phyloP scores from a whole-genome alignment of 148 eudicot species.

The Rhododendron williamsianum region DNA sequence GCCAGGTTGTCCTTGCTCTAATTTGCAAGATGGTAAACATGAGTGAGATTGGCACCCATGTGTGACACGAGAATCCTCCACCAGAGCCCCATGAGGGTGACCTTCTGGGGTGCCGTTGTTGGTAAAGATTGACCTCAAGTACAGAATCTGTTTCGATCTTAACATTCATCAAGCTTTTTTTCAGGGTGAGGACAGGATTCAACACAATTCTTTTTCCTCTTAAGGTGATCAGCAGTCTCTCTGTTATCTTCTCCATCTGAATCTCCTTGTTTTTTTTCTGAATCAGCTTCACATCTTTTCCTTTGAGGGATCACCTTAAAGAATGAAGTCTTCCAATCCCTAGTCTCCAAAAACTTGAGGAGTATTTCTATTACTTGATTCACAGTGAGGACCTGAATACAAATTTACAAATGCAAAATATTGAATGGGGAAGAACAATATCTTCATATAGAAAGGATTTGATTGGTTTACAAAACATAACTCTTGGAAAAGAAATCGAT shows the following conservation, averaged over 20 bases:
- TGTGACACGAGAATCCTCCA: not conserved
- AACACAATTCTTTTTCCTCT: constrained; percentile 26
- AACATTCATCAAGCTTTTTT: not conserved
- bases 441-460: not conserved
- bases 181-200: constrained; percentile 16
- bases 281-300: constrained; percentile 56
- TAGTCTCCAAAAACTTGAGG: constrained; percentile 79
- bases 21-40: not conserved
- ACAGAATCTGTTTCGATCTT: not conserved
- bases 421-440: not conserved
- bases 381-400: constrained; percentile 79
- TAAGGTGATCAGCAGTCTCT: constrained; percentile 8
- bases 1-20: not conserved
- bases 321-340: constrained; percentile 87
- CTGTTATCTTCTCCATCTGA: constrained; percentile 23
- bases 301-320: constrained; percentile 85
- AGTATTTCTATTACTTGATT: constrained; percentile 95
- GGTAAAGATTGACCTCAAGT: not conserved
- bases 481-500: not conserved
- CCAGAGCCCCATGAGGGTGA: not conserved
- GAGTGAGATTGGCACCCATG: not conserved
- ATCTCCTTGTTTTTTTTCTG: constrained; percentile 22
- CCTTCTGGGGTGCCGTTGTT: not conserved
- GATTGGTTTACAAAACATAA: not conserved
- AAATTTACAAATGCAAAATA: not conserved